Conservation (phyloP, 1,139 yeast species). For the Tardiomyces digboiensis region DNA sequence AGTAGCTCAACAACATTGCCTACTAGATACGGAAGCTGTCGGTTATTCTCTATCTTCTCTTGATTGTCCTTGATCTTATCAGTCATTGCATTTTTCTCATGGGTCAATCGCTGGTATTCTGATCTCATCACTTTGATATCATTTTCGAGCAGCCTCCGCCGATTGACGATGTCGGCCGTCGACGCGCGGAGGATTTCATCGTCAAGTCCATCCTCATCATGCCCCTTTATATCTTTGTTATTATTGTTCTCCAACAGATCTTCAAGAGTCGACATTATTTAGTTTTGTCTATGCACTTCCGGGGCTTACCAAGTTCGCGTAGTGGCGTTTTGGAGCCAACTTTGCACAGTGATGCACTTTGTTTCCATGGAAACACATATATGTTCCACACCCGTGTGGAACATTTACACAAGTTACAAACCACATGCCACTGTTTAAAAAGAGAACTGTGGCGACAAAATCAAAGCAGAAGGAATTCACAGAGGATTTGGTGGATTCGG, state of each 20-base stretch:
- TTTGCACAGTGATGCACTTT: no score
- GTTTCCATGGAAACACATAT: no score
- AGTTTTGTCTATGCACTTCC: no score
- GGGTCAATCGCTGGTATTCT: constrained; percentile 82
- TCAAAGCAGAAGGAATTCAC: neutral
- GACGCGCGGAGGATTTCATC: constrained; percentile 72
- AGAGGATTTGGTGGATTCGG: neutral
- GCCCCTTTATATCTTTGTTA: neutral
- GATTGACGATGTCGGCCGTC: constrained; percentile 74
- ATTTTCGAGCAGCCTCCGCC: constrained; percentile 84
- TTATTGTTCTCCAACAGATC: constrained; percentile 40
- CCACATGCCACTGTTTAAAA: constrained; percentile 23
- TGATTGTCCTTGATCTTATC: constrained; percentile 94
- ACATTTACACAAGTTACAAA: no score
- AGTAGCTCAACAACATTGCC: constrained; percentile 96
- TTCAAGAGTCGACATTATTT: constrained; percentile 55
- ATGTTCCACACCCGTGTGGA: no score
- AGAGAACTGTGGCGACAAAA: constrained; percentile 14
- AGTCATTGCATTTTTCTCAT: constrained; percentile 87
- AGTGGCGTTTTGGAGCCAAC: no score
- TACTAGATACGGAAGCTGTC: constrained; percentile 91
- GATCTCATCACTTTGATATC: constrained; percentile 95
- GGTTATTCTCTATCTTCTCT: constrained; percentile 92
- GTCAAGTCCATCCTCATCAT: constrained; percentile 49
- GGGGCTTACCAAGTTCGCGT: no score